Evolutionary conservation across 805 yeast species (phyloP).

Genomic region (Candida morakotiae): DNA sequence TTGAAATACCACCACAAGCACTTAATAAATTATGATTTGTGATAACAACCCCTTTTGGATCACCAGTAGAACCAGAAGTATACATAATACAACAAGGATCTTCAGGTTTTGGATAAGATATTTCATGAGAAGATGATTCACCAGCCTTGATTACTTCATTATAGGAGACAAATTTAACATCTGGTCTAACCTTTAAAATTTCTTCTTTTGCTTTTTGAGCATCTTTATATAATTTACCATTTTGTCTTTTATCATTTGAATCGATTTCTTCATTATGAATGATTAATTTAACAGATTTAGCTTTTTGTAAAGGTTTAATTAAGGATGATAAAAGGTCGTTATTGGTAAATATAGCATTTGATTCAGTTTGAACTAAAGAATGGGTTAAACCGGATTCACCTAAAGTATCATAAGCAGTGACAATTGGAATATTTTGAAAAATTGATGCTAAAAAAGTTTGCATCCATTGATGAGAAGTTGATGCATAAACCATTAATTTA

Average conservation of each 20-base stretch:
- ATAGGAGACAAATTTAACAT: slow-evolving; percentile 60
- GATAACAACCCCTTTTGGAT: slow-evolving; percentile 79
- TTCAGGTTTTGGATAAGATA: slow-evolving; percentile 49
- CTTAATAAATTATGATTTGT: slow-evolving; percentile 68
- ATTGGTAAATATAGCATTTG: slow-evolving; percentile 80
- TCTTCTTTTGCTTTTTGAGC: slow-evolving; percentile 58
- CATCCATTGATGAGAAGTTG: slow-evolving; percentile 90
- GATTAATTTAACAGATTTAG: slow-evolving; percentile 58
- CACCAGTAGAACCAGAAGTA: slow-evolving; percentile 84
- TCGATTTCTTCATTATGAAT: slow-evolving; percentile 66
- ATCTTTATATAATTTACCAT: slow-evolving; percentile 54
- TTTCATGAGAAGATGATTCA: slow-evolving; percentile 35
- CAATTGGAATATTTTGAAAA: slow-evolving; percentile 78
- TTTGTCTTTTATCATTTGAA: slow-evolving; percentile 57
- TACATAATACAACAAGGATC: slow-evolving; percentile 77
- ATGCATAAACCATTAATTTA: slow-evolving; percentile 78
- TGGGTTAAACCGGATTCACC: slow-evolving; percentile 87
- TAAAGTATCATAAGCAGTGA: slow-evolving; percentile 93
- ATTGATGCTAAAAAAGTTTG: slow-evolving; percentile 75
- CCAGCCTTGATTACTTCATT: slow-evolving; percentile 70
- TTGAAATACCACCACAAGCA: slow-evolving; percentile 79
- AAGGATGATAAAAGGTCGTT: slow-evolving; percentile 65
- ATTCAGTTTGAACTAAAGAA: slow-evolving; percentile 78
- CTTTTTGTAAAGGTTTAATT: slow-evolving; percentile 65
- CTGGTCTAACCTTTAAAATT: slow-evolving; percentile 69